A percentile compares a stretch with the other conserved stretches of the same genome.
phyloP scores from a whole-genome alignment of 768 basidiomycete genomes.

The Pholiota conissans region DNA sequence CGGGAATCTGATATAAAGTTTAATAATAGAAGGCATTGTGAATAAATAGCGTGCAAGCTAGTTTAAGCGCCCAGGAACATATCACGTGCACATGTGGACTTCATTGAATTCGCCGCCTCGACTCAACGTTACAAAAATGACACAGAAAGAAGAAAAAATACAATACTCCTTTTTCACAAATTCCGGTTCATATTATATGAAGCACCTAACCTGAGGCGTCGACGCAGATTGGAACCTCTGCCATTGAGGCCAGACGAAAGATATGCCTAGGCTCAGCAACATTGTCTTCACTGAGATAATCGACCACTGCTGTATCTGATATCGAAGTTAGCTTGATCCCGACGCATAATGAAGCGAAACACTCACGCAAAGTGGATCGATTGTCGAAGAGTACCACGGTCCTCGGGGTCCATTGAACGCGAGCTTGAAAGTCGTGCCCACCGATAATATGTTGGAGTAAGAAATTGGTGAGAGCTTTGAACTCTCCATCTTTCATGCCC shows the following conservation, averaged over 20 bases:
- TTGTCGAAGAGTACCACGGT: slow-evolving; percentile 21
- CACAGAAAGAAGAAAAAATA: too few species aligned
- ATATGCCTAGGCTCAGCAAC: slow-evolving; percentile 12
- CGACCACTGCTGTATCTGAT: slow-evolving; percentile 12
- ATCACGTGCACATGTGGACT: too few species aligned
- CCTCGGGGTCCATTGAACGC: slow-evolving; percentile 24
- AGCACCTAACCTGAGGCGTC: too few species aligned
- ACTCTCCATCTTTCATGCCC: slow-evolving; percentile 27
- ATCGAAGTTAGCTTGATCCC: background rate
- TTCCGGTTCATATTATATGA: too few species aligned
- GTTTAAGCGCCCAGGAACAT: too few species aligned
- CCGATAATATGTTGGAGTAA: slow-evolving; percentile 23
- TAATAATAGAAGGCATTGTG: too few species aligned
- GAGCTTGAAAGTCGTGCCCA: slow-evolving; percentile 25
- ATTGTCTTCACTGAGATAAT: slow-evolving; percentile 11
- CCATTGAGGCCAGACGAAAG: slow-evolving; percentile 17
- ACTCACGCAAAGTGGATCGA: slow-evolving; percentile 15
- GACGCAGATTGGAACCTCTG: slow-evolving; percentile 6
- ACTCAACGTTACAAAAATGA: too few species aligned
- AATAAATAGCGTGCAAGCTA: too few species aligned
- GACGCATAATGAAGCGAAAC: background rate
- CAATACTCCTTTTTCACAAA: too few species aligned
- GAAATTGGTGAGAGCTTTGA: slow-evolving; percentile 22
- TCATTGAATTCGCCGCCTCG: too few species aligned
- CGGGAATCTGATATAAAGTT: too few species aligned